Evolutionary conservation across 2,329 filamentous ascomycete genomes (phyloP).

Genomic region (Aureobasidium musti): DNA sequence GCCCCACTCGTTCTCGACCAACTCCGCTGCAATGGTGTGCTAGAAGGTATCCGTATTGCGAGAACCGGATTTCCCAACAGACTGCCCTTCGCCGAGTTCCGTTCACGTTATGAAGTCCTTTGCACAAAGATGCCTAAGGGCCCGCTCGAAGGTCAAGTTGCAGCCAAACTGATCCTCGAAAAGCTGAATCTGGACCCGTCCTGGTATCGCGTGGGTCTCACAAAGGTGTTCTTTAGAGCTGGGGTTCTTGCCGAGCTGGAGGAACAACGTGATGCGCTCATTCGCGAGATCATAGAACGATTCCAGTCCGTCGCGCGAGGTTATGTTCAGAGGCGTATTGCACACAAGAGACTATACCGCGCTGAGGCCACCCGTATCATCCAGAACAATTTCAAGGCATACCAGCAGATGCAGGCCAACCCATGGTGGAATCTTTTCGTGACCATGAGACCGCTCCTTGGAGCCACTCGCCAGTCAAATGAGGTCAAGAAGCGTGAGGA

Average conservation of each 20-base stretch:
- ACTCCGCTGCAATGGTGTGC: slow-evolving; percentile 95
- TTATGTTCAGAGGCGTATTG: slow-evolving; percentile 82
- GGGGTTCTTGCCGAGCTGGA: slow-evolving; percentile 95
- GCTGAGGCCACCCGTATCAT: slow-evolving; percentile 94
- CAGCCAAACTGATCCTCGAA: slow-evolving; percentile 82
- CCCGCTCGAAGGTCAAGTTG: slow-evolving; percentile 86
- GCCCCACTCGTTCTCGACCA: slow-evolving; percentile 94
- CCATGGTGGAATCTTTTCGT: slow-evolving; percentile 98
- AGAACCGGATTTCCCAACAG: slow-evolving; percentile 96
- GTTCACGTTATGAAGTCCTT: slow-evolving; percentile 92
- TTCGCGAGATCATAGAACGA: slow-evolving; percentile 87
- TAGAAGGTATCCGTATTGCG: slow-evolving; percentile 98
- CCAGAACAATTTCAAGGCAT: slow-evolving; percentile 89
- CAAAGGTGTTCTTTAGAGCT: slow-evolving; percentile 97
- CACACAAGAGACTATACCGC: slow-evolving; percentile 90
- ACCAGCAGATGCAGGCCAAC: slow-evolving; percentile 83
- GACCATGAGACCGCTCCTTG: slow-evolving; percentile 91
- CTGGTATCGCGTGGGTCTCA: slow-evolving; percentile 89
- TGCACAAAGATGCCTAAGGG: slow-evolving; percentile 85
- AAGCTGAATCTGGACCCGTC: slow-evolving; percentile 82
- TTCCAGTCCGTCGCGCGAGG: slow-evolving; percentile 93
- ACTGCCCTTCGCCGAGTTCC: slow-evolving; percentile 88
- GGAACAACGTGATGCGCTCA: slow-evolving; percentile 89
- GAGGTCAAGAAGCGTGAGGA: slow-evolving; percentile 96
- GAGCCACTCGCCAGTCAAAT: slow-evolving; percentile 84